Base-by-base conservation (phyloP, 176 grass and related monocot genomes). In the Paspalum vaginatum region DNA sequence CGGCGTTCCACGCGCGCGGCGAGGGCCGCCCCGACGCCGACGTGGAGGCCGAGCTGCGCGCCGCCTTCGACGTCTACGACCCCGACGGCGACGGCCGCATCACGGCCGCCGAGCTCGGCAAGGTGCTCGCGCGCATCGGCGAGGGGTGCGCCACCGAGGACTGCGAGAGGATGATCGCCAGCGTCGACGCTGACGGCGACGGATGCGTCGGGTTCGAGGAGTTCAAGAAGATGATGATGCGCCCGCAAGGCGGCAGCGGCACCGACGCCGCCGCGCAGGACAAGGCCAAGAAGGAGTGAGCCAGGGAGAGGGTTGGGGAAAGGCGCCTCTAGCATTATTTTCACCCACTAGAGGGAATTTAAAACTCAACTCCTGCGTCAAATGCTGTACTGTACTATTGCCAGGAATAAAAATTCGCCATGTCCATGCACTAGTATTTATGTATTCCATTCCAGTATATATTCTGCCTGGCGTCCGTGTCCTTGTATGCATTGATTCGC, bases 161-260 rank as follows among this genome's bases (percentile, higher is more conserved):
- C 11, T 99, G 92, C 72, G 70, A 85, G 14, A 8, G 83, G 62
- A 99, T 99, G 96, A 93, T 99, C 62, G 63, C 76, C 41, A 79
- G 82, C 27, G 96, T 99, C 14, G 92, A 93, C 46, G 41, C 74
- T 5, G 92, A 95, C n/a, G 92, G 96, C 44, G 96, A 99, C 50
- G 92, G 88, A 0, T 88, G 52, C 82, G 96, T 99, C 38, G 90
- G 68, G 0, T 99, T 93, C 77, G 84, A 99, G 40, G 92, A 91
- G 75, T 99, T 99, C 80, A 99, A 94, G 77, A 95, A 84, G 76
- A 95, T 99, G 96, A 95, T 99, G 94, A 3, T 32, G 24, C 13
- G 61, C 52, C 13, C 55, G 0, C 68, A 50, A 3, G 44, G 17
- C 3, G 48, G 6, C 12, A 9, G 22, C 10, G 43, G 5, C 0